Conservation (phyloP, 768 basidiomycete genomes). For the Mycena epipterygia region DNA sequence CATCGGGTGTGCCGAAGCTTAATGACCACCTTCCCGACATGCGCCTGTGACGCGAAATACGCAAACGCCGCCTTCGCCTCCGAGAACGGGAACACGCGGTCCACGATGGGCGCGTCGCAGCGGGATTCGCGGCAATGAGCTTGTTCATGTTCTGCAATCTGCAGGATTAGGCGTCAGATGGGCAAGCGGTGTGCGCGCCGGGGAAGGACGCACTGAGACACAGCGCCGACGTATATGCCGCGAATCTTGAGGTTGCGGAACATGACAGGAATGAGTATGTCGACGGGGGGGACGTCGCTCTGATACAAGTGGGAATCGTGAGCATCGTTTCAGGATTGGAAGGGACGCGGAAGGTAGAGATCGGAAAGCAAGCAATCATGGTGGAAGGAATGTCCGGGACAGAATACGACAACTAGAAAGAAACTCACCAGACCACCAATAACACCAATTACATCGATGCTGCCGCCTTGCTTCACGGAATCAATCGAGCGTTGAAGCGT, state of each 20-base stretch:
- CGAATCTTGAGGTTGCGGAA: conserved; percentile 52
- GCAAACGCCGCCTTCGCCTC: conserved; percentile 54
- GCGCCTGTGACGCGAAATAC: conserved; percentile 60
- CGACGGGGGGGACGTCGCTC: conserved; percentile 37
- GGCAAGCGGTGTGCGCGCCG: background rate
- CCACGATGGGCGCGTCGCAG: conserved; percentile 58
- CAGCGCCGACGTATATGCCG: conserved; percentile 61
- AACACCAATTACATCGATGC: conserved; percentile 52
- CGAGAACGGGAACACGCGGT: conserved; percentile 58
- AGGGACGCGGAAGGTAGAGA: background rate
- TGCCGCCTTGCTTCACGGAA: conserved; percentile 45
- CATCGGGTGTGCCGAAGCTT: too few relatives aligned
- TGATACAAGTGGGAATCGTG: background rate
- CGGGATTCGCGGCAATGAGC: conserved; percentile 52
- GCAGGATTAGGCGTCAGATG: background rate
- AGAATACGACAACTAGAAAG: too few relatives aligned
- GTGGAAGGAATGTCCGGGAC: too few relatives aligned
- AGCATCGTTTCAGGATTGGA: background rate
- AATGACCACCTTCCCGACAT: conserved; percentile 67
- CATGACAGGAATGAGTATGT: conserved; percentile 46
- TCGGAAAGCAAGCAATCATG: too few relatives aligned
- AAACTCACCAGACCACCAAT: conserved; percentile 43
- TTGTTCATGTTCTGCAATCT: conserved; percentile 63
- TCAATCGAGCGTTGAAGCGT: conserved; percentile 50
- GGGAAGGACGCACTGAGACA: conserved; percentile 55